These are phyloP conservation scores for Entomortierella lignicola DNA, from an alignment of 192 early-diverging fungal species.

Conservation along the genomic window DNA sequence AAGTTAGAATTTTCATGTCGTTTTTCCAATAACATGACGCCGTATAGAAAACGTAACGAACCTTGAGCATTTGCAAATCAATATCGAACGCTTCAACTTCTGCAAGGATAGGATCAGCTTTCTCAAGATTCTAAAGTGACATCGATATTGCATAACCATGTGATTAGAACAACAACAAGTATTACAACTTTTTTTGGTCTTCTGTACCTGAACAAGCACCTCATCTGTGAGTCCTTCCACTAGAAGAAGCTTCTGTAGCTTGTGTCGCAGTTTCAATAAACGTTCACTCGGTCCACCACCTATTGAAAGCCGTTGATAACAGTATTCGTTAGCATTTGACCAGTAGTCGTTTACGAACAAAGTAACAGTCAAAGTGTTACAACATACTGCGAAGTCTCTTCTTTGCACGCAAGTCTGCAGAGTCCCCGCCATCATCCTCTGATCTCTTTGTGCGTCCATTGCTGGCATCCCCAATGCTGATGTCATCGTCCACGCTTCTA, in stretches of 20 bases:
- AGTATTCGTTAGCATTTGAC: background rate
- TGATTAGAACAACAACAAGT: background rate
- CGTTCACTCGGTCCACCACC: constrained; percentile 43
- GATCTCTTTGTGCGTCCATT: constrained; percentile 29
- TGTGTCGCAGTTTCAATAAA: constrained; percentile 52
- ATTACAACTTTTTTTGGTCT: background rate
- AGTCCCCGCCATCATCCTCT: constrained; percentile 24
- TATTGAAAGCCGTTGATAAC: background rate
- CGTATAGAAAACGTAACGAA: background rate
- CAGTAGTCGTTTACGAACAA: background rate
- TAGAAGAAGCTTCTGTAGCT: constrained; percentile 53
- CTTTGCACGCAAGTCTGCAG: constrained; percentile 24
- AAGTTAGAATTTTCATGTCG: background rate
- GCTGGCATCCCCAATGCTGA: constrained; percentile 1
- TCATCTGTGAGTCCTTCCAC: constrained; percentile 47
- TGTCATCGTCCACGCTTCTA: constrained; percentile 33
- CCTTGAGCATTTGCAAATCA: constrained; percentile 54
- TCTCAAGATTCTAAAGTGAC: constrained; percentile 28
- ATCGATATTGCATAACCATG: too few species aligned
- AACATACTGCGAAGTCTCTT: constrained; percentile 36
- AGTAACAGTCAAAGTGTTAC: background rate
- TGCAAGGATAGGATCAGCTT: constrained; percentile 43
- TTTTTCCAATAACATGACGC: too few species aligned
- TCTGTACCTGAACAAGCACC: constrained; percentile 31
- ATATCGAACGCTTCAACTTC: constrained; percentile 55